phyloP scores from a whole-genome alignment of 371 early-diverging fungal genomes.

The Mortierella sp. region DNA sequence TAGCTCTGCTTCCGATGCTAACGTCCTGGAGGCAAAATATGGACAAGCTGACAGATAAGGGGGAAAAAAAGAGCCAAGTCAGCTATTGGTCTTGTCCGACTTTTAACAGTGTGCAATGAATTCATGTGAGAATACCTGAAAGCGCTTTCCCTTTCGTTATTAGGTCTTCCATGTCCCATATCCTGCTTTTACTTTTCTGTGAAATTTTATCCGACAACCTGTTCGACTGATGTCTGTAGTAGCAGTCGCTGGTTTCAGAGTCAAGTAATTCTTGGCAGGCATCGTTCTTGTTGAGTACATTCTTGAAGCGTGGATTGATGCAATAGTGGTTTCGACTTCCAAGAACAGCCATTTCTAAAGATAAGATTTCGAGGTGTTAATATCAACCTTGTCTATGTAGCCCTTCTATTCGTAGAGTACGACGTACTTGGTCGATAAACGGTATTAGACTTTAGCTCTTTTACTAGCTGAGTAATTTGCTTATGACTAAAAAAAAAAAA shows the following conservation, averaged over 20 bases:
- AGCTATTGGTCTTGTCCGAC: background rate
- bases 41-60: constrained; percentile 76
- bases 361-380: background rate
- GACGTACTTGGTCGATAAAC: constrained; percentile 64
- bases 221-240: constrained; percentile 19
- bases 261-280: constrained; percentile 64
- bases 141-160: constrained; percentile 61
- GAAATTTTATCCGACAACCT: constrained; percentile 28
- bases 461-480: constrained; percentile 67
- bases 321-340: constrained; percentile 72
- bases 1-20: constrained; percentile 76
- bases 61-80: background rate
- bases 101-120: too few relatives aligned
- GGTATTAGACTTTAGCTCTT: constrained; percentile 67
- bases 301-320: constrained; percentile 60
- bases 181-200: constrained; percentile 18
- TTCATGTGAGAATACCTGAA: constrained; percentile 32
- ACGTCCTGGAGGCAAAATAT: constrained; percentile 81
- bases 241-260: constrained; percentile 25
- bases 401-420: background rate
- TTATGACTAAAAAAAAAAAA: constrained; percentile 59
- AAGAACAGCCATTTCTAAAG: constrained; percentile 62
- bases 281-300: constrained; percentile 59
- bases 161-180: constrained; percentile 86
- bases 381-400: background rate